A percentile compares a stretch with the other conserved stretches of the same genome.
These are phyloP conservation scores for Platanthera guangdongensis DNA, from an alignment of 106 monocot species.

Conservation along the genomic window DNA sequence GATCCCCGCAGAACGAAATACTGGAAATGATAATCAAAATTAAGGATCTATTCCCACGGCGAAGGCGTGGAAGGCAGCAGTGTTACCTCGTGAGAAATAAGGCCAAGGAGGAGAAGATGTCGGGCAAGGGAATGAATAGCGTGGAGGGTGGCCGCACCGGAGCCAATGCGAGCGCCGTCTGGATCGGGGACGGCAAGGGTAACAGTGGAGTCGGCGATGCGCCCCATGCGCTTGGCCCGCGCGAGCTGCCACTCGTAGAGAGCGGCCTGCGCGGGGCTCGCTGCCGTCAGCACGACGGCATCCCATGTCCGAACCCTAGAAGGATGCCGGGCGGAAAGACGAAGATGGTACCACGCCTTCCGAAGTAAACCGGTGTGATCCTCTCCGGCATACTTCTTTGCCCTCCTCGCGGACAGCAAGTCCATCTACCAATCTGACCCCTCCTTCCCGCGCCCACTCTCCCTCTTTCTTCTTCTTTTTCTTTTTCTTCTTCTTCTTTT, in stretches of 20 bases:
- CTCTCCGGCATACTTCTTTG: slow-evolving; percentile 16
- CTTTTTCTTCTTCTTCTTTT: no score
- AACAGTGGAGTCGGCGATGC: slow-evolving; percentile 66
- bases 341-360: slow-evolving; percentile 76
- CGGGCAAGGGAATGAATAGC: slow-evolving; percentile 52
- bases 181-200: slow-evolving; percentile 88
- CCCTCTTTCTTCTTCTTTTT: background rate
- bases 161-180: slow-evolving; percentile 85
- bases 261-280: slow-evolving; percentile 88
- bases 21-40: no score
- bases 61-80: background rate
- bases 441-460: background rate
- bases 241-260: slow-evolving; percentile 85
- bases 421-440: background rate
- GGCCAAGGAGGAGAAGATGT: slow-evolving; percentile 31
- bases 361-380: slow-evolving; percentile 45
- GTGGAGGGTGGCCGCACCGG: slow-evolving; percentile 91
- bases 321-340: slow-evolving; percentile 80
- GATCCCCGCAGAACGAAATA: no score
- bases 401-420: slow-evolving; percentile 1
- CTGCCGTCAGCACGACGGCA: slow-evolving; percentile 90
- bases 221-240: slow-evolving; percentile 76
- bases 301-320: slow-evolving; percentile 79
- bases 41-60: background rate
- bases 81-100: slow-evolving; percentile 4